Conservation (phyloP, 208 protist species). For the Wallacemonas collosoma region DNA sequence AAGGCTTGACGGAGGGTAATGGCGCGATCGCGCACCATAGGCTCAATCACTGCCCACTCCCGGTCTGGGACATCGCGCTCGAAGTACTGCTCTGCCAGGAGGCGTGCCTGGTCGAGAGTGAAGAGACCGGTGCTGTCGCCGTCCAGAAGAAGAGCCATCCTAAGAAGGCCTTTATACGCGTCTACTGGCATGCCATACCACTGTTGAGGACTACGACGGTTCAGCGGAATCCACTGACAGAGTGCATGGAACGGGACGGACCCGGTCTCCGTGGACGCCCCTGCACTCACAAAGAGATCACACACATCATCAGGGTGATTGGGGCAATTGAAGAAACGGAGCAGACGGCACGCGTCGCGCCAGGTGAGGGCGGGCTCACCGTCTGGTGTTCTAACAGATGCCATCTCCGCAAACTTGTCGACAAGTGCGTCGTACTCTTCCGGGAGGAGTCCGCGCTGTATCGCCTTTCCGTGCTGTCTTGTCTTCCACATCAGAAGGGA, state of each 20-base stretch:
- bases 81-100: constrained; percentile 64
- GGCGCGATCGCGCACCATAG: constrained; percentile 33
- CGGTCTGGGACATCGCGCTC: constrained; percentile 35
- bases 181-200: constrained; percentile 49
- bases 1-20: constrained; percentile 38
- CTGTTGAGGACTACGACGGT: constrained; percentile 40
- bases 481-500: not conserved
- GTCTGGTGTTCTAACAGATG: constrained; percentile 17
- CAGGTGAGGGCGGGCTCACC: constrained; percentile 37
- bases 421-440: constrained; percentile 43
- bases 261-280: constrained; percentile 29
- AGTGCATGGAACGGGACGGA: constrained; percentile 48
- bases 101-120: constrained; percentile 44
- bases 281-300: constrained; percentile 47
- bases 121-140: constrained; percentile 58
- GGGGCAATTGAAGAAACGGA: constrained; percentile 67
- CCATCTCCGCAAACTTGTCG: constrained; percentile 46
- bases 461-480: constrained; percentile 18
- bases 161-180: constrained; percentile 43
- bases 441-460: constrained; percentile 45
- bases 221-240: constrained; percentile 52
- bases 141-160: constrained; percentile 55
- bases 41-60: constrained; percentile 46
- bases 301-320: constrained; percentile 58
- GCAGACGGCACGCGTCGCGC: constrained; percentile 54